phyloP scores from a whole-genome alignment of 1,284 basidiomycete species.

The Pyrrhoderma lamaoense region DNA sequence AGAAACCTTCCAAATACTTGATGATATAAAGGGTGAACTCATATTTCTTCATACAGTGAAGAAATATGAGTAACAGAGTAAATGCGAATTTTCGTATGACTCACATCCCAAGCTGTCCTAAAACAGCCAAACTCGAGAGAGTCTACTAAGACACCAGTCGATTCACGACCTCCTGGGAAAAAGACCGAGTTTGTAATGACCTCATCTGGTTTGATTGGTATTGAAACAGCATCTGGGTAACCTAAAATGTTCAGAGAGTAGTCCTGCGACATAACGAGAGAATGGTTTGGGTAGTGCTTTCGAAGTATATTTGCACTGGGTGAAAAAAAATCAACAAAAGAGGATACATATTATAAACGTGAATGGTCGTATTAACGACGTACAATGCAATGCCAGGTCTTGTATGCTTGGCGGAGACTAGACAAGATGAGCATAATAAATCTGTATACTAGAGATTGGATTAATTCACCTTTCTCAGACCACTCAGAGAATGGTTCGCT shows the following conservation, averaged over 20 bases:
- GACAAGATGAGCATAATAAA: slow-evolving; percentile 1
- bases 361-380: slow-evolving; percentile 36
- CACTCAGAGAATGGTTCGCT: slow-evolving; percentile 29
- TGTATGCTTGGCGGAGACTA: background rate
- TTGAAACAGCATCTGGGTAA: slow-evolving; percentile 42
- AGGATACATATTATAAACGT: too few species aligned
- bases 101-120: slow-evolving; percentile 51
- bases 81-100: slow-evolving; percentile 18
- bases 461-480: slow-evolving; percentile 42
- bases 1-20: slow-evolving; percentile 26
- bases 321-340: too few species aligned
- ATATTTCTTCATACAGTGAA: slow-evolving; percentile 30
- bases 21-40: slow-evolving; percentile 43
- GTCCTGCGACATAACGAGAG: slow-evolving; percentile 48
- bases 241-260: slow-evolving; percentile 38
- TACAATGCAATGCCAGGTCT: background rate
- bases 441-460: slow-evolving; percentile 7
- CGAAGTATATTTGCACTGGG: slow-evolving; percentile 46
- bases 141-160: slow-evolving; percentile 49
- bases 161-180: slow-evolving; percentile 37
- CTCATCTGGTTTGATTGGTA: slow-evolving; percentile 42
- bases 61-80: background rate
- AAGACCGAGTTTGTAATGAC: slow-evolving; percentile 45
- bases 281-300: slow-evolving; percentile 53
- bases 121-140: slow-evolving; percentile 48